Evolutionary conservation across 2,329 filamentous ascomycete species (phyloP).

Genomic region (Paraconiothyrium brasiliense): DNA sequence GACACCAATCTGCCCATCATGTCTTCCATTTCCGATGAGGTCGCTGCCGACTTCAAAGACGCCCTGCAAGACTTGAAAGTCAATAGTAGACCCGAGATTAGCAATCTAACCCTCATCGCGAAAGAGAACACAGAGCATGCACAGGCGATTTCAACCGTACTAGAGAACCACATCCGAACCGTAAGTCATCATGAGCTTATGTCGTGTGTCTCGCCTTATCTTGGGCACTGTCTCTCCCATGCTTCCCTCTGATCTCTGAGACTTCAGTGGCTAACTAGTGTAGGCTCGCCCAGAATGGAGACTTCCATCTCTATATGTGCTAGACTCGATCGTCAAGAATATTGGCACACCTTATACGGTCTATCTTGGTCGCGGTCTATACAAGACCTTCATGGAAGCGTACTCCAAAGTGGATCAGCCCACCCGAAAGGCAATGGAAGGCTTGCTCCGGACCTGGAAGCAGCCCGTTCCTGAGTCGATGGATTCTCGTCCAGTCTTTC

Average conservation of each 20-base stretch:
- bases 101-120: conserved; percentile 95
- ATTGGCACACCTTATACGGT: conserved; percentile 97
- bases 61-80: conserved; percentile 89
- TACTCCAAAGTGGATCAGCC: conserved; percentile 87
- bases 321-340: conserved; percentile 98
- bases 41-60: conserved; percentile 93
- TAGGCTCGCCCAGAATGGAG: conserved; percentile 90
- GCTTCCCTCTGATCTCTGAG: neutral
- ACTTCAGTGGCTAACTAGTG: conserved; percentile 50
- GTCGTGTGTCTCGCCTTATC: neutral
- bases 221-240: neutral
- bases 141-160: conserved; percentile 85
- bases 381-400: conserved; percentile 94
- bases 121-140: conserved; percentile 98
- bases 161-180: conserved; percentile 93
- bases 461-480: conserved; percentile 93
- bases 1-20: conserved; percentile 60
- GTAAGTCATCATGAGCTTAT: conserved; percentile 67
- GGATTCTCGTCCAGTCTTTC: conserved; percentile 91
- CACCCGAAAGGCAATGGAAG: conserved; percentile 91
- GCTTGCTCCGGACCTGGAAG: conserved; percentile 98
- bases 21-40: conserved; percentile 78
- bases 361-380: conserved; percentile 91
- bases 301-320: conserved; percentile 92
- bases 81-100: conserved; percentile 95